Conservation (phyloP, 202 grass and related monocot species). For the Digitaria exilis region DNA sequence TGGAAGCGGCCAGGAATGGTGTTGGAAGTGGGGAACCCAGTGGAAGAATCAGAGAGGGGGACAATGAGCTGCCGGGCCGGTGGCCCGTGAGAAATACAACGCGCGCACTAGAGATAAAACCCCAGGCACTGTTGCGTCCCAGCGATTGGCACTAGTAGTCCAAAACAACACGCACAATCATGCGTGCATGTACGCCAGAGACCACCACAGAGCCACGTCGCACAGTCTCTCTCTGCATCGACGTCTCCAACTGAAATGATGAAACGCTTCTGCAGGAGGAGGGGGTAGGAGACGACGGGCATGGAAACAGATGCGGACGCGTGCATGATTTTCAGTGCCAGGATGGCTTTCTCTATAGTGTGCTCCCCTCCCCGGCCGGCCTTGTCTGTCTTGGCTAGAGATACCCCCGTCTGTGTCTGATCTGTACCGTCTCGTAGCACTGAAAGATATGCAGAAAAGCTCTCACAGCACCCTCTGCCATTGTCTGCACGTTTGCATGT, state of each 20-base stretch:
- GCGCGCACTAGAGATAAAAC: conserved; percentile 34
- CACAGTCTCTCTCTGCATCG: conserved; percentile 15
- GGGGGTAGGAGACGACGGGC: background rate
- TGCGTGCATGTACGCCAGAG: background rate
- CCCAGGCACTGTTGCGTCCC: conserved; percentile 36
- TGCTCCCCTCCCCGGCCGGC: background rate
- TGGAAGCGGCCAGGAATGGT: conserved; percentile 7
- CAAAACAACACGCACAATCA: conserved; percentile 59
- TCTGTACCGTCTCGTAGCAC: conserved; percentile 45
- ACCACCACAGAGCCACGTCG: background rate
- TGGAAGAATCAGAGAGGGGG: conserved; percentile 34
- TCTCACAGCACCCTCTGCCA: background rate
- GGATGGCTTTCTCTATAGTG: no score
- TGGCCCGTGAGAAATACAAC: background rate
- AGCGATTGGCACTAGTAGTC: conserved; percentile 44
- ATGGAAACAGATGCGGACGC: conserved; percentile 38
- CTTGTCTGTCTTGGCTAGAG: conserved; percentile 27
- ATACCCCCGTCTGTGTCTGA: conserved; percentile 15
- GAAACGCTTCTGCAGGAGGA: conserved; percentile 13
- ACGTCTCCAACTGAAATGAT: conserved; percentile 38
- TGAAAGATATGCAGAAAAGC: conserved; percentile 58
- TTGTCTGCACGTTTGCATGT: conserved; percentile 10
- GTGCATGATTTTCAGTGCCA: conserved; percentile 51
- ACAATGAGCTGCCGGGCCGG: conserved; percentile 41
- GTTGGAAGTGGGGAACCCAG: conserved; percentile 36